Conservation (phyloP, 2,329 filamentous ascomycete species). For the Monilinia laxa region DNA sequence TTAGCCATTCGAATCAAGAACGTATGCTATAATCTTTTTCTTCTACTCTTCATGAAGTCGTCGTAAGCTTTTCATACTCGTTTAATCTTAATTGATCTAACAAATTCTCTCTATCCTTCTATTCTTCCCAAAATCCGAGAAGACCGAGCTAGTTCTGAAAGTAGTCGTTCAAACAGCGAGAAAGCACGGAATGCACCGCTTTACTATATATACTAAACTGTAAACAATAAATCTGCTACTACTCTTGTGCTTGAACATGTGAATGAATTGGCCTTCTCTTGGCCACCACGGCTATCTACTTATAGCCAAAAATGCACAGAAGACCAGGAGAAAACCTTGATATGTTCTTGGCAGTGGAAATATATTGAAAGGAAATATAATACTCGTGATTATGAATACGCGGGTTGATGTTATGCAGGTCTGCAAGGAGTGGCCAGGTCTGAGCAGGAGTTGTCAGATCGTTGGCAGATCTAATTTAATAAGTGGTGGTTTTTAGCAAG, state of each 20-base stretch:
- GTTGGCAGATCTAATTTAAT: slow-evolving; percentile 4
- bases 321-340: neutral
- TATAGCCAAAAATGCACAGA: neutral
- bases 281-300: neutral
- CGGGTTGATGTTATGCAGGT: neutral
- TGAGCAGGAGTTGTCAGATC: neutral
- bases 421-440: slow-evolving; percentile 1
- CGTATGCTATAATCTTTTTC: neutral
- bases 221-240: no score
- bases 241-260: slow-evolving; percentile 1
- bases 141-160: no score
- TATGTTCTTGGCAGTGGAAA: slow-evolving; percentile 8
- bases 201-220: neutral
- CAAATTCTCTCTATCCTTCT: neutral
- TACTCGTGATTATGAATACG: no score
- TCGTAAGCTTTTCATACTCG: neutral
- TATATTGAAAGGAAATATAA: neutral
- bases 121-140: neutral
- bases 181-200: neutral
- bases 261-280: neutral
- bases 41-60: neutral
- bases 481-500: neutral
- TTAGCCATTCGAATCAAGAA: neutral
- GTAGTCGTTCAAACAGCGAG: no score
- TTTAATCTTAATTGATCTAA: slow-evolving; percentile 4